Conservation (phyloP, 1,284 basidiomycete genomes). For the Sporisorium reilianum region DNA sequence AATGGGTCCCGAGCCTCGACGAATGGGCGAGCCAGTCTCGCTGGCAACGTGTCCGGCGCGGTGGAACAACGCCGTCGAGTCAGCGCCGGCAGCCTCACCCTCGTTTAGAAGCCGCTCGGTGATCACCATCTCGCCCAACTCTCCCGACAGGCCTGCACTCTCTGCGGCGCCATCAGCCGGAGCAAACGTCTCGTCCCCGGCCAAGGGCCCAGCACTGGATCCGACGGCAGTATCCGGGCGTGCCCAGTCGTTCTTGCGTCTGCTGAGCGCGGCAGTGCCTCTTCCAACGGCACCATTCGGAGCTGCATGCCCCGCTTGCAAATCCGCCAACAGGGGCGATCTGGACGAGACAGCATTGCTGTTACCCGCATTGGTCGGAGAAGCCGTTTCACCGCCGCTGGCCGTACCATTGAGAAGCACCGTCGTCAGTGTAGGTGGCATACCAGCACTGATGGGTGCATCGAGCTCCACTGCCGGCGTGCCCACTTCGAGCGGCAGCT, state of each 20-base stretch:
- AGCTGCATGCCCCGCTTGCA: slow-evolving; percentile 15
- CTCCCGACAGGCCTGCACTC: slow-evolving; percentile 9
- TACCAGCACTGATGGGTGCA: slow-evolving; percentile 34
- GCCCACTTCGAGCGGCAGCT: slow-evolving; percentile 44
- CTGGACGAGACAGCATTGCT: not conserved
- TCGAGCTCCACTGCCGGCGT: slow-evolving; percentile 48
- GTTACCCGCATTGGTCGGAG: not conserved
- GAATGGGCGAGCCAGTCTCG: slow-evolving; percentile 33
- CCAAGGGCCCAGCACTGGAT: slow-evolving; percentile 34
- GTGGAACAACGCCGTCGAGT: slow-evolving; percentile 2
- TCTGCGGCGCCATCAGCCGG: slow-evolving; percentile 4
- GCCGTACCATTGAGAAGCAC: slow-evolving; percentile 13
- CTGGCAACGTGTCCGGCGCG: slow-evolving; percentile 14
- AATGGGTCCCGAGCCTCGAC: slow-evolving; percentile 39
- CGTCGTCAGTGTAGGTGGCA: slow-evolving; percentile 17
- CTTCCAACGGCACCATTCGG: slow-evolving; percentile 11
- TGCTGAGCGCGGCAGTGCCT: slow-evolving; percentile 34
- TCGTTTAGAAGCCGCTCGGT: slow-evolving; percentile 39
- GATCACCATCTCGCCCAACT: slow-evolving; percentile 36
- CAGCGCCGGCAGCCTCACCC: slow-evolving; percentile 5
- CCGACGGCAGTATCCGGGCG: slow-evolving; percentile 53
- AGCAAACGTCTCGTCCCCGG: slow-evolving; percentile 37
- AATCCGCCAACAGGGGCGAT: slow-evolving; percentile 14
- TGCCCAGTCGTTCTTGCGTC: slow-evolving; percentile 50
- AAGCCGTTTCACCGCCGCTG: not conserved